Conservation (phyloP, 768 basidiomycete species). For the Russula ochroleuca region DNA sequence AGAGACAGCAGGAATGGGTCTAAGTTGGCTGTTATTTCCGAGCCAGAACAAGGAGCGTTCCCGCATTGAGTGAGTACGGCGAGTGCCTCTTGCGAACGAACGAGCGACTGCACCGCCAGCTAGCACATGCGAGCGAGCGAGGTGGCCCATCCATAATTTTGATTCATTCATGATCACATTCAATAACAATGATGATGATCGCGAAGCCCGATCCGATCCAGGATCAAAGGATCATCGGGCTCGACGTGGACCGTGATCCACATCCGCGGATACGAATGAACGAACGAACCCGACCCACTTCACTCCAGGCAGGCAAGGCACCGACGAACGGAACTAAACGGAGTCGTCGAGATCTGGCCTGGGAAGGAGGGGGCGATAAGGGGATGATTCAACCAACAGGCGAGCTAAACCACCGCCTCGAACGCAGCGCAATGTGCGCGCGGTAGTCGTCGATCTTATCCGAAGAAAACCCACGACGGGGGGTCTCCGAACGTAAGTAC, state of each 20-base stretch:
- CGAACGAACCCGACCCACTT: not conserved
- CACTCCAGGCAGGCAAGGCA: not conserved
- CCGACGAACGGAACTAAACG: constrained; percentile 1
- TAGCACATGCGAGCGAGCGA: not conserved
- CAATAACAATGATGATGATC: not conserved
- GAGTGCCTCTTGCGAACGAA: too few species aligned
- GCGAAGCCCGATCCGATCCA: not conserved
- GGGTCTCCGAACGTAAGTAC: too few species aligned
- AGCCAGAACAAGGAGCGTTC: too few species aligned
- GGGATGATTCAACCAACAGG: not conserved
- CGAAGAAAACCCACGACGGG: too few species aligned
- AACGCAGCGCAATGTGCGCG: too few species aligned
- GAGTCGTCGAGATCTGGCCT: not conserved
- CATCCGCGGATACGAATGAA: not conserved
- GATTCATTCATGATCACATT: not conserved
- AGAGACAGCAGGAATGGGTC: too few species aligned
- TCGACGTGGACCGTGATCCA: too few species aligned
- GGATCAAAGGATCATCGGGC: not conserved
- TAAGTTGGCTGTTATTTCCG: too few species aligned
- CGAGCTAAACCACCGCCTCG: not conserved
- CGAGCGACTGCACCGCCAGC: too few species aligned
- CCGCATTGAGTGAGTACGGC: too few species aligned
- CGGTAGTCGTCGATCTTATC: constrained; percentile 1
- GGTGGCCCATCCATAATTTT: not conserved
- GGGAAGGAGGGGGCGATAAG: not conserved